These are phyloP conservation scores for Cyclospora cayetanensis DNA, from an alignment of 169 alveolate genomes.

Conservation along the genomic window DNA sequence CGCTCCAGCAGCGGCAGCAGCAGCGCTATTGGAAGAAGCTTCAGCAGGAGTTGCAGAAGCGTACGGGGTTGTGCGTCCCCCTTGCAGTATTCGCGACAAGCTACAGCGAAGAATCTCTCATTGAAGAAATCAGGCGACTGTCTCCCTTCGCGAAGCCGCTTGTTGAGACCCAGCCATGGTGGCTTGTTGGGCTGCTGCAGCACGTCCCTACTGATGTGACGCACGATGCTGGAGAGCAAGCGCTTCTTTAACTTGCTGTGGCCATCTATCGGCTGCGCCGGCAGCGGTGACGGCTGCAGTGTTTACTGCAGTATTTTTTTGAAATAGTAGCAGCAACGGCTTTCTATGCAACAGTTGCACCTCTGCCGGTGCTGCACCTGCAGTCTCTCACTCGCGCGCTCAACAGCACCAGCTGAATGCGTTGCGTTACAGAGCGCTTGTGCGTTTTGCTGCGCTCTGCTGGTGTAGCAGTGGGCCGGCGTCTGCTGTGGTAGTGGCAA, in stretches of 20 bases:
- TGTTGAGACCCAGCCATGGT: slow-evolving; percentile 1
- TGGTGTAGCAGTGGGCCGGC: not conserved
- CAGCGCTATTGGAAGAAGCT: slow-evolving; percentile 22
- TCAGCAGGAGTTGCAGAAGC: slow-evolving; percentile 55
- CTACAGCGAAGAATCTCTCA: not conserved
- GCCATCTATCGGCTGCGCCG: too few species aligned
- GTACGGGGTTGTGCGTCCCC: slow-evolving; percentile 2
- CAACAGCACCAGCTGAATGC: not conserved
- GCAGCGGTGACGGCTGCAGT: not conserved
- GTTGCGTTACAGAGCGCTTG: too few species aligned
- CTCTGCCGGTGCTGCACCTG: not conserved
- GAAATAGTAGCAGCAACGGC: slow-evolving; percentile 17
- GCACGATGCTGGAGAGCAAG: not conserved
- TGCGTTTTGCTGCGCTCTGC: too few species aligned
- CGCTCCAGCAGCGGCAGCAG: slow-evolving; percentile 39
- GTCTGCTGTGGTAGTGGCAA: not conserved
- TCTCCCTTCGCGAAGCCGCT: not conserved
- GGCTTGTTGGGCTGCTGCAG: not conserved
- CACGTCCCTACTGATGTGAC: slow-evolving; percentile 6
- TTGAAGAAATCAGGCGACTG: not conserved
- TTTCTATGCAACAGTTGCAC: not conserved
- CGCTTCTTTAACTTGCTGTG: not conserved
- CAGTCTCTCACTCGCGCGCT: not conserved
- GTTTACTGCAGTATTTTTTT: not conserved
- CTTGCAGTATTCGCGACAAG: not conserved